Evolutionary conservation across 2,329 filamentous ascomycete genomes (phyloP).

Genomic region (Penicillium brevicompactum): DNA sequence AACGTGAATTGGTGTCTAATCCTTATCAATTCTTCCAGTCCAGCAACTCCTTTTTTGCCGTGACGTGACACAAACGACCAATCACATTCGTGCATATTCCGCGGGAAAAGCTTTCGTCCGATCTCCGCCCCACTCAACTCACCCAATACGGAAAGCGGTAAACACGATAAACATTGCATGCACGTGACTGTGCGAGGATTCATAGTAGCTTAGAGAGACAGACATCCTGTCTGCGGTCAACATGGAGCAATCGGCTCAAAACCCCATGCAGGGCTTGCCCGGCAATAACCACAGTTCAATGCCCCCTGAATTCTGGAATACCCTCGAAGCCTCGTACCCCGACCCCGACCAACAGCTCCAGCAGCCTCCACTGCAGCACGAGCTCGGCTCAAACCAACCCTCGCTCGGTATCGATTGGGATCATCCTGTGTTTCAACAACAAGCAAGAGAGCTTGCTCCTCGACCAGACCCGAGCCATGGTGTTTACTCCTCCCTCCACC

Average conservation of each 20-base stretch:
- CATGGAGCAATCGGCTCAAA: constrained; percentile 41
- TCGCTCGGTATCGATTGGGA: constrained; percentile 41
- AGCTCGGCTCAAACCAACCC: constrained; percentile 23
- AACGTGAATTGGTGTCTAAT: constrained; percentile 13
- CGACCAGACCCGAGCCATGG: constrained; percentile 34
- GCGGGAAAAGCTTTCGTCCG: constrained; percentile 7
- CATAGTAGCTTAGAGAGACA: constrained; percentile 4
- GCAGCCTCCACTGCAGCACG: constrained; percentile 24
- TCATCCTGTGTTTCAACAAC: constrained; percentile 38
- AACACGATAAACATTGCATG: not conserved
- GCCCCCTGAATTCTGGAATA: constrained; percentile 41
- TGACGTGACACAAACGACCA: constrained; percentile 2
- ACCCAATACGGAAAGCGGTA: constrained; percentile 15
- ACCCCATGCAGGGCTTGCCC: constrained; percentile 32
- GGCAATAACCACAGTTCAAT: constrained; percentile 30
- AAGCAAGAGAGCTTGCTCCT: constrained; percentile 26
- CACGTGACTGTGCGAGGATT: constrained; percentile 13
- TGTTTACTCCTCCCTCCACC: constrained; percentile 35
- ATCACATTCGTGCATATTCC: constrained; percentile 2
- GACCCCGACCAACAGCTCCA: constrained; percentile 30
- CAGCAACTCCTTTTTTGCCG: constrained; percentile 11
- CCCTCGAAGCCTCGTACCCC: constrained; percentile 36
- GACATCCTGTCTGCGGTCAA: constrained; percentile 4
- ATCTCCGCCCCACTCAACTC: not conserved
- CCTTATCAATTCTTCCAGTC: constrained; percentile 13